A percentile compares a stretch with the other conserved stretches of the same genome.
These are phyloP conservation scores for Phialophora tarda DNA, from an alignment of 2,329 filamentous ascomycete species.

Conservation along the genomic window DNA sequence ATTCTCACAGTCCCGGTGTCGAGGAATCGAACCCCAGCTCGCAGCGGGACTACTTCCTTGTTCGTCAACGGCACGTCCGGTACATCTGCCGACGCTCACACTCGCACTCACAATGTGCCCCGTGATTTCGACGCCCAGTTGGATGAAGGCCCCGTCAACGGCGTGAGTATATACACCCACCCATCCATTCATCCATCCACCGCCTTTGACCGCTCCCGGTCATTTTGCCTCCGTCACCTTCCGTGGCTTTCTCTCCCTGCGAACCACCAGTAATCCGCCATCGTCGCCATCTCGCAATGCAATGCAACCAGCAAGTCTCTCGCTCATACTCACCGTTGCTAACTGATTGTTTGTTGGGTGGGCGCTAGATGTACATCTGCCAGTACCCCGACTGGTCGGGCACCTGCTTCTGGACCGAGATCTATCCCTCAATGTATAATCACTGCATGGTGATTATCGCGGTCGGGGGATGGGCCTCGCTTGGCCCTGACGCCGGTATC, in stretches of 20 bases:
- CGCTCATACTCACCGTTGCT: too few relatives aligned
- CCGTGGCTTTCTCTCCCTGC: too few relatives aligned
- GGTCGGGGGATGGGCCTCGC: conserved; percentile 4
- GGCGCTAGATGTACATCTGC: conserved; percentile 18
- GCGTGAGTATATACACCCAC: not conserved
- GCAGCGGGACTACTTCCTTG: not conserved
- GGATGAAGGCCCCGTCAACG: conserved; percentile 1
- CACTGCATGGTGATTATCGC: conserved; percentile 8
- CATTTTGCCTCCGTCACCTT: too few relatives aligned
- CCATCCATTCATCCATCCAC: not conserved
- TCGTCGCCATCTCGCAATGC: too few relatives aligned
- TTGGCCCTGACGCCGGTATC: conserved; percentile 10
- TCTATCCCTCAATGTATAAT: conserved; percentile 5
- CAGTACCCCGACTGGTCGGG: conserved; percentile 10
- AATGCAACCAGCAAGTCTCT: not conserved
- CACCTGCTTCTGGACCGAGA: conserved; percentile 11
- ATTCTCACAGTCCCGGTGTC: not conserved
- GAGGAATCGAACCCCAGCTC: not conserved
- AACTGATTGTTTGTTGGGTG: not conserved
- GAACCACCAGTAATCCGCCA: too few relatives aligned
- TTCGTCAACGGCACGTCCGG: not conserved
- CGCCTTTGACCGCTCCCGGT: not conserved
- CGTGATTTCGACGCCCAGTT: too few relatives aligned
- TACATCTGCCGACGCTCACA: not conserved
- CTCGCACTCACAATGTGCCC: not conserved